phyloP scores from a whole-genome alignment of 257 asterid genomes.

The Solanum appendiculatum region DNA sequence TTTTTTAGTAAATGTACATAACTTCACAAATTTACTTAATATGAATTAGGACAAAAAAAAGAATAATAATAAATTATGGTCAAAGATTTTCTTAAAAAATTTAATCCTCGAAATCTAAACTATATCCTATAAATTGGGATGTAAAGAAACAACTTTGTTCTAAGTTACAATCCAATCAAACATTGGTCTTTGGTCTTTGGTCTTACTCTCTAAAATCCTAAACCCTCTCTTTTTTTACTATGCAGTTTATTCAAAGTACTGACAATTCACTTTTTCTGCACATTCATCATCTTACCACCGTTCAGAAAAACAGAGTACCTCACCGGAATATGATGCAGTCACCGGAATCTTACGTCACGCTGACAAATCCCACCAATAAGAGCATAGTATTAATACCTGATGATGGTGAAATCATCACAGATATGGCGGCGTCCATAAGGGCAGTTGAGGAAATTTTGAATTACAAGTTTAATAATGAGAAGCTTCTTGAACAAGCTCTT shows the following conservation, averaged over 20 bases:
- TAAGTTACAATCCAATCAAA: not conserved
- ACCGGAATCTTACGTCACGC: not conserved
- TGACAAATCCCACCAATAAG: not conserved
- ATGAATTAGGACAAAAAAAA: not conserved
- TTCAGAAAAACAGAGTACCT: not conserved
- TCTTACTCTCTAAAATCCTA: not conserved
- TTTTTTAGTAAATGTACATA: not conserved
- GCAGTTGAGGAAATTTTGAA: slow-evolving; percentile 45
- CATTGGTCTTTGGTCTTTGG: not conserved
- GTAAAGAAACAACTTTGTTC: not conserved
- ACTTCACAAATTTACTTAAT: too few species aligned
- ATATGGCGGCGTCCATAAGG: slow-evolving; percentile 30
- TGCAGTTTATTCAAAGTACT: not conserved
- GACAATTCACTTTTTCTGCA: not conserved
- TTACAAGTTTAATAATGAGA: slow-evolving; percentile 32
- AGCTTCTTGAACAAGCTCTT: slow-evolving; percentile 61
- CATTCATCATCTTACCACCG: not conserved
- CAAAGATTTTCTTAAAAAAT: not conserved
- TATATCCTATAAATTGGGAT: not conserved
- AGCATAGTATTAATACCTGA: not conserved
- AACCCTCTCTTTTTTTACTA: not conserved
- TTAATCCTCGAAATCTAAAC: too few species aligned
- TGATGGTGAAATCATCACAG: not conserved
- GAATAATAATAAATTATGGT: not conserved
- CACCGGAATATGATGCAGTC: not conserved